Conservation (phyloP, 164 flowering plant species). For the Stephania japonica region DNA sequence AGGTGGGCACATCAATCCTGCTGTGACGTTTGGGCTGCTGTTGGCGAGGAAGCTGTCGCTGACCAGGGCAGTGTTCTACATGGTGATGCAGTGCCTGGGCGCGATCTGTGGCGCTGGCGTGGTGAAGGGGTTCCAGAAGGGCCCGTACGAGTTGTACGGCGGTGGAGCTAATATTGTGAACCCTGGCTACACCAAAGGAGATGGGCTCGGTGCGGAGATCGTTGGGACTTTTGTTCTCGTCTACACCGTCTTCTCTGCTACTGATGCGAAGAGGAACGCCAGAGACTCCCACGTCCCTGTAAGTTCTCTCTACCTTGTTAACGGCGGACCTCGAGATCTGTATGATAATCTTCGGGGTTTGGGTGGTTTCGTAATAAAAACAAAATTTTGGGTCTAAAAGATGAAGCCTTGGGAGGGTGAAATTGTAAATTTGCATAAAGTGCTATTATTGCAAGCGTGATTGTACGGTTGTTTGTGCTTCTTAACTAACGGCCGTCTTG, state of each 20-base stretch:
- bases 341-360: too few relatives aligned
- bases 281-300: slow-evolving; percentile 73
- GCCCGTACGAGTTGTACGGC: slow-evolving; percentile 23
- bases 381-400: too few relatives aligned
- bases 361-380: too few relatives aligned
- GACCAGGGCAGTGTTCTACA: slow-evolving; percentile 50
- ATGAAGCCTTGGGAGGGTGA: too few relatives aligned
- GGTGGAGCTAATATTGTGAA: slow-evolving; percentile 50
- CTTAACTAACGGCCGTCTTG: background rate
- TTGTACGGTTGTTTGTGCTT: background rate
- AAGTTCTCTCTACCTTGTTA: slow-evolving; percentile 19
- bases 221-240: slow-evolving; percentile 60
- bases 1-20: slow-evolving; percentile 71
- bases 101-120: slow-evolving; percentile 63
- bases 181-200: slow-evolving; percentile 51
- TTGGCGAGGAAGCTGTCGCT: slow-evolving; percentile 59
- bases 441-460: too few relatives aligned
- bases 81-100: slow-evolving; percentile 57
- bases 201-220: slow-evolving; percentile 57
- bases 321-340: background rate
- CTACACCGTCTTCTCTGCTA: slow-evolving; percentile 63
- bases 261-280: slow-evolving; percentile 66
- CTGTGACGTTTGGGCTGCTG: slow-evolving; percentile 59
- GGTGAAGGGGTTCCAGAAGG: slow-evolving; percentile 44
- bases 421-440: background rate